Percentiles rank a stretch among this genome's conserved stretches.
phyloP scores from a whole-genome alignment of 2,329 filamentous ascomycete species.

The Phaeomoniella chlamydospora region DNA sequence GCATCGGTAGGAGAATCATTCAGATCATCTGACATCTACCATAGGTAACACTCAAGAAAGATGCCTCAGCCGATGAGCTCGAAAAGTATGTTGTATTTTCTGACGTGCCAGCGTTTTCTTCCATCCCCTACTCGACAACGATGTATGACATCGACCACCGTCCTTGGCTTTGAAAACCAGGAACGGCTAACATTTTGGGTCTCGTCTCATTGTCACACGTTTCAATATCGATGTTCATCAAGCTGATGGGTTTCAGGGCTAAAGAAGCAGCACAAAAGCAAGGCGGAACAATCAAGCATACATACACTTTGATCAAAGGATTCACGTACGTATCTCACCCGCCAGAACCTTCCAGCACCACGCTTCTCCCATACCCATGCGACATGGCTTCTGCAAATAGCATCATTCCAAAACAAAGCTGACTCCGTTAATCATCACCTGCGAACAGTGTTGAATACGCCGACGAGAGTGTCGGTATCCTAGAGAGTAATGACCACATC shows the following conservation, averaged over 20 bases:
- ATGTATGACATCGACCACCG: no score
- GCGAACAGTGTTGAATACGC: constrained; percentile 56
- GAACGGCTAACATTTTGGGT: no score
- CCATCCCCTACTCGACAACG: no score
- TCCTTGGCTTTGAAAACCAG: no score
- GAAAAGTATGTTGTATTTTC: constrained; percentile 38
- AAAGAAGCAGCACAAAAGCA: constrained; percentile 62
- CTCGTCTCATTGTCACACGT: neutral
- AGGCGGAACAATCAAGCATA: constrained; percentile 71
- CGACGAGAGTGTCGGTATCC: constrained; percentile 48
- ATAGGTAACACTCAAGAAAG: constrained; percentile 68
- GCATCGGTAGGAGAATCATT: no score
- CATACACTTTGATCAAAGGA: constrained; percentile 78
- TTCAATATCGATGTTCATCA: neutral
- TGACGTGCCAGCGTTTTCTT: neutral
- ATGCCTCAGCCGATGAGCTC: constrained; percentile 52
- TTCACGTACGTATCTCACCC: constrained; percentile 58
- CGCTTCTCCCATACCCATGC: no score
- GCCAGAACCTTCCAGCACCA: neutral
- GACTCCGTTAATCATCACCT: no score
- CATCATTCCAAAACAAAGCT: no score
- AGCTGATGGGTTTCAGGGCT: constrained; percentile 35
- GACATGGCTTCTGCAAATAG: no score
- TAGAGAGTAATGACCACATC: constrained; percentile 57
- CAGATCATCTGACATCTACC: neutral